These are phyloP conservation scores for Dendrobium nobile DNA, from an alignment of 106 monocot species.

Conservation along the genomic window DNA sequence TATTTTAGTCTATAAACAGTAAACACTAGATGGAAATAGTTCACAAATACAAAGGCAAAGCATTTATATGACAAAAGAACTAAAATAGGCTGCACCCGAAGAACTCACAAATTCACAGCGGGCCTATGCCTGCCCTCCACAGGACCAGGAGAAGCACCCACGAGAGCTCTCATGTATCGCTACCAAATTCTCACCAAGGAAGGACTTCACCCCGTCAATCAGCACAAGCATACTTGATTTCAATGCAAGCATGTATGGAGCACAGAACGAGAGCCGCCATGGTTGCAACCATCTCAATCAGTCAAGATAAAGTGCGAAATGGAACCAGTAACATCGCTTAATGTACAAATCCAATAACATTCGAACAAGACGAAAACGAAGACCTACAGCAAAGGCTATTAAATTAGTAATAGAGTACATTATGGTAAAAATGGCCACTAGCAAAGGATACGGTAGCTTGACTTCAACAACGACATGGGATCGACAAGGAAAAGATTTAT, in stretches of 20 bases:
- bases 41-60: neutral
- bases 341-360: neutral
- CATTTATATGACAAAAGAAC: neutral
- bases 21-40: neutral
- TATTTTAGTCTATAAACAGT: neutral
- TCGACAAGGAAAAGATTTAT: neutral
- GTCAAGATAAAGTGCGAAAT: neutral
- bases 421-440: neutral
- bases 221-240: neutral
- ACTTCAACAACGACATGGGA: neutral
- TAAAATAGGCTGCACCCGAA: neutral
- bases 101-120: conserved; percentile 11
- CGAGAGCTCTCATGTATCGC: neutral
- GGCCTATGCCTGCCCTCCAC: conserved; percentile 13
- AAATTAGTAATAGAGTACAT: neutral
- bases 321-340: neutral
- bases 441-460: neutral
- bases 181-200: neutral
- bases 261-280: neutral
- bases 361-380: neutral
- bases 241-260: neutral
- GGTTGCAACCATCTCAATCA: neutral
- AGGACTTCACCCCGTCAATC: neutral
- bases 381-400: neutral
- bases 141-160: conserved; percentile 15